Conservation (phyloP, 1,284 basidiomycete genomes). For the Trametes hirsuta region DNA sequence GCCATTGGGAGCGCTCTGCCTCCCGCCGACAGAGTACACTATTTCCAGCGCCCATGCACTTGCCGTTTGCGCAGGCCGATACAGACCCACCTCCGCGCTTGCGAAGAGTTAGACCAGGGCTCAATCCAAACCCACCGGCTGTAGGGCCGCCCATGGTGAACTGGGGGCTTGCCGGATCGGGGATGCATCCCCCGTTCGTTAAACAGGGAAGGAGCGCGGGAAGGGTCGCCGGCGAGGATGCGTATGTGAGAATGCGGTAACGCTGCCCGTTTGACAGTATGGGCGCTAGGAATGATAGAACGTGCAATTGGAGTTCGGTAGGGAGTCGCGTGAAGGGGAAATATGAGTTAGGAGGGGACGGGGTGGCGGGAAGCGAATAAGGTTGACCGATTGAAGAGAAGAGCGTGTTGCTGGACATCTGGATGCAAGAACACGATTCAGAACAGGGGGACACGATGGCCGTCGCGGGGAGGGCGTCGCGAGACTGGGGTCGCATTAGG, state of each 20-base stretch:
- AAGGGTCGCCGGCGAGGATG: constrained; percentile 56
- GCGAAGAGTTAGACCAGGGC: constrained; percentile 21
- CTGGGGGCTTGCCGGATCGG: constrained; percentile 39
- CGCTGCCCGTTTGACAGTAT: constrained; percentile 59
- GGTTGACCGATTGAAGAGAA: constrained; percentile 24
- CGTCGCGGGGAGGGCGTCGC: background rate
- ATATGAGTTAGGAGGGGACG: background rate
- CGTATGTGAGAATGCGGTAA: constrained; percentile 58
- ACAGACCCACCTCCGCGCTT: constrained; percentile 15
- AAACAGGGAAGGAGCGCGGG: constrained; percentile 48
- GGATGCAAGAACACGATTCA: constrained; percentile 15
- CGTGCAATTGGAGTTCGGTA: constrained; percentile 59
- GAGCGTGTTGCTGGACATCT: constrained; percentile 12
- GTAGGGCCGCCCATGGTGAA: constrained; percentile 16
- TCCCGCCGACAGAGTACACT: constrained; percentile 45
- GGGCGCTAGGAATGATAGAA: constrained; percentile 62
- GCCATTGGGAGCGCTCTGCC: constrained; percentile 46
- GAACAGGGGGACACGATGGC: constrained; percentile 14
- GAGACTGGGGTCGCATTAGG: constrained; percentile 40
- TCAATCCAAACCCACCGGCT: constrained; percentile 17
- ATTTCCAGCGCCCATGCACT: constrained; percentile 40
- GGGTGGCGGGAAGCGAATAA: background rate
- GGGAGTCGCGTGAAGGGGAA: constrained; percentile 53
- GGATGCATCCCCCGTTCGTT: constrained; percentile 31
- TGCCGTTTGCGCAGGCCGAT: constrained; percentile 35